phyloP scores from a whole-genome alignment of 495 filamentous ascomycete species.

The Immersiella caudata region DNA sequence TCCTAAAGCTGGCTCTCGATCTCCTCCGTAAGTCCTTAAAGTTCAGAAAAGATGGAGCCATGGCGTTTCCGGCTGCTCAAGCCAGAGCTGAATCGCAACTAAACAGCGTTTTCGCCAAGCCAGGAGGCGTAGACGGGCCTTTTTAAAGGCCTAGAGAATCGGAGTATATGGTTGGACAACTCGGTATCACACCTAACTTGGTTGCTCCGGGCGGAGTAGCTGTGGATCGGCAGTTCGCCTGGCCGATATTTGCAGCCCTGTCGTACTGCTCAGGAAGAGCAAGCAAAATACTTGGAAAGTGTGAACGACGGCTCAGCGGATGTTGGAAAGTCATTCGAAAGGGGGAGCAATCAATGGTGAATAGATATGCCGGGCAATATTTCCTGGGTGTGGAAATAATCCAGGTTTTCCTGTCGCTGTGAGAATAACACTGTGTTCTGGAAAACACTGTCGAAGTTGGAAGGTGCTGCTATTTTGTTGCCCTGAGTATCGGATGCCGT shows the following conservation, averaged over 20 bases:
- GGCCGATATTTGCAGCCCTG: background rate
- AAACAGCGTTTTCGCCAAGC: background rate
- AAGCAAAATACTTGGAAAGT: background rate
- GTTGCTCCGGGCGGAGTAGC: background rate
- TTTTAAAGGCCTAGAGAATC: background rate
- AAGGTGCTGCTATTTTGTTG: background rate
- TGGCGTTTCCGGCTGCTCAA: conserved; percentile 22
- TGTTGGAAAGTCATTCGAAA: background rate
- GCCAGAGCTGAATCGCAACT: too few relatives aligned
- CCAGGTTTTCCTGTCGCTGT: background rate
- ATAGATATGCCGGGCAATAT: background rate
- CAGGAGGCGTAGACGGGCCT: background rate
- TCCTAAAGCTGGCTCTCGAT: conserved; percentile 67
- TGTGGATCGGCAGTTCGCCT: background rate
- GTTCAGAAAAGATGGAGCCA: conserved; percentile 67
- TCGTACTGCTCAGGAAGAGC: background rate
- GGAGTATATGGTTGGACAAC: background rate
- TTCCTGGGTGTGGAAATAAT: too few relatives aligned
- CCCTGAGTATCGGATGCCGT: background rate
- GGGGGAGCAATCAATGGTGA: background rate
- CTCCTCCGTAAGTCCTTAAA: conserved; percentile 73
- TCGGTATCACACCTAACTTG: background rate
- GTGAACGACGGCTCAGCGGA: background rate
- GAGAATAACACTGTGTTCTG: background rate
- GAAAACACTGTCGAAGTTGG: background rate